A percentile compares a stretch with the other conserved stretches of the same genome.
Evolutionary conservation across 345 rosid species (phyloP).

Genomic region (Chamaenerion angustifolium): DNA sequence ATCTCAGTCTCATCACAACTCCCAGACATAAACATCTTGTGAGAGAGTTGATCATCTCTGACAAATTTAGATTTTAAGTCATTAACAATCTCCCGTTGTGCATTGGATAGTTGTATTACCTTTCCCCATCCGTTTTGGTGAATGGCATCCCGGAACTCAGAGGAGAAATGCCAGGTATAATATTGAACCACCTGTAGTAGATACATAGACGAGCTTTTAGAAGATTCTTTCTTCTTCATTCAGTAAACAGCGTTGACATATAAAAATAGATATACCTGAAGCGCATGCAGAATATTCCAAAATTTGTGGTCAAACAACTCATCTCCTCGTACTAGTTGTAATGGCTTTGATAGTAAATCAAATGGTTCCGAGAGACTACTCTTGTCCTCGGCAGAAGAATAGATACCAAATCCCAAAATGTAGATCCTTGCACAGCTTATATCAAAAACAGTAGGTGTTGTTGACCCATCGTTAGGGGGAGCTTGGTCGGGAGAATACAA

Average conservation of each 20-base stretch:
- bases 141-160: constrained; percentile 10
- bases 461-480: constrained; percentile 22
- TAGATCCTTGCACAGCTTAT: constrained; percentile 56
- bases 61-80: constrained; percentile 22
- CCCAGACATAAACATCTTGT: constrained; percentile 15
- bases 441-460: constrained; percentile 19
- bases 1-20: constrained; percentile 5
- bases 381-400: constrained; percentile 20
- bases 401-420: constrained; percentile 43
- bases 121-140: constrained; percentile 8
- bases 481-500: constrained; percentile 44
- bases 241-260: neutral
- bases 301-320: constrained; percentile 31
- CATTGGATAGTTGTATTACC: constrained; percentile 19
- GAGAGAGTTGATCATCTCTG: constrained; percentile 25
- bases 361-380: constrained; percentile 15
- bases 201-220: constrained; percentile 1
- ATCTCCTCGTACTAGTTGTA: constrained; percentile 48
- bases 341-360: constrained; percentile 29
- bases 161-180: constrained; percentile 37
- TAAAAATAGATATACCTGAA: constrained; percentile 44
- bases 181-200: constrained; percentile 47
- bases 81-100: constrained; percentile 25
- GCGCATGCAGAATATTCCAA: constrained; percentile 52
- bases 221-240: neutral